These are phyloP conservation scores for Bryoglossum gracile DNA, from an alignment of 495 filamentous ascomycete species.

Conservation along the genomic window DNA sequence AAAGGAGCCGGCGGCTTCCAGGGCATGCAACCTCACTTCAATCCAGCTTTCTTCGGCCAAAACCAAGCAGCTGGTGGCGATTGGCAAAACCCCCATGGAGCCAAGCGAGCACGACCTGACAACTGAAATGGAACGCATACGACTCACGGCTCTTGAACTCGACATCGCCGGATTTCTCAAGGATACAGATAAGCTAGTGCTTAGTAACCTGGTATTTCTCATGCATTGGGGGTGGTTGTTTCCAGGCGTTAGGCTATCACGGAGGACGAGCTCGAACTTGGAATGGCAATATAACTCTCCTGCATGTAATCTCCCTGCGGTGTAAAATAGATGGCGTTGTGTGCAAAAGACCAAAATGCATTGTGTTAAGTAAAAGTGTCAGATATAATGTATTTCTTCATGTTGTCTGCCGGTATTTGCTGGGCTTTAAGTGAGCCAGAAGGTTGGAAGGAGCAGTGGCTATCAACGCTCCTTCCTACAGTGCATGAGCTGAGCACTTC, in stretches of 20 bases:
- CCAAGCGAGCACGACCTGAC: constrained; percentile 69
- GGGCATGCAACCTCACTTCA: constrained; percentile 63
- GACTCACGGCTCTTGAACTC: background rate
- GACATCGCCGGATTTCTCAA: background rate
- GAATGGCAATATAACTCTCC: background rate
- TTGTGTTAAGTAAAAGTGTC: too few species aligned
- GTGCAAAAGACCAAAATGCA: too few species aligned
- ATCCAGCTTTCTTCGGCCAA: constrained; percentile 69
- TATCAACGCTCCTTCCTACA: too few species aligned
- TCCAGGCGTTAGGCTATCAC: constrained; percentile 10
- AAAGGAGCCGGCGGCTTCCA: constrained; percentile 54
- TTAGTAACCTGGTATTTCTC: background rate
- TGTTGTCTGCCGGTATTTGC: too few species aligned
- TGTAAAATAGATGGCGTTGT: constrained; percentile 20
- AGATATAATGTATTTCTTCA: too few species aligned
- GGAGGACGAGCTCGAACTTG: background rate
- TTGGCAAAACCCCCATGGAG: constrained; percentile 76
- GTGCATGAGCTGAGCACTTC: too few species aligned
- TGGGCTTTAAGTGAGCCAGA: too few species aligned
- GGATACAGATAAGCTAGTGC: background rate
- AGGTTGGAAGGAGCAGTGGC: too few species aligned
- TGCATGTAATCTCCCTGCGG: background rate
- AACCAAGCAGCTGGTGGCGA: constrained; percentile 45
- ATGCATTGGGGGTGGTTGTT: constrained; percentile 17
- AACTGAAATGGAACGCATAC: constrained; percentile 28